Evolutionary conservation across 306 rosid species (phyloP), one percentile per base, ranked within the genome.

Genomic region (Trifolium fragiferum): DNA sequence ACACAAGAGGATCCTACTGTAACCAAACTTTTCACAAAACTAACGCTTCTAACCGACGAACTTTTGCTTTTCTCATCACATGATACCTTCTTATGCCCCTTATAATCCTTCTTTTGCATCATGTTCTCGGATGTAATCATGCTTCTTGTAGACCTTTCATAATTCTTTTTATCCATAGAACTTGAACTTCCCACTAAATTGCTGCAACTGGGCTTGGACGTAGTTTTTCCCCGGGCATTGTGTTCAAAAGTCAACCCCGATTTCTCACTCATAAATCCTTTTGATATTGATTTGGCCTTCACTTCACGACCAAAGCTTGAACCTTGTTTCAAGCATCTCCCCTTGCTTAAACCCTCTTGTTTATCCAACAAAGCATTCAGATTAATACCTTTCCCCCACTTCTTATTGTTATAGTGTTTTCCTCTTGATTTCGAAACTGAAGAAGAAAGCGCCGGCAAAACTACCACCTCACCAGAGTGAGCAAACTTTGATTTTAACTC

Each of bases 391-490:
- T 58, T 53, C 59, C 59, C 83, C 90, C 90, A 86, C 16, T 82
- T 89, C 83, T 89, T 87, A 76, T 61, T 77, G 49, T 33, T 86
- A 66, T 84, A 89, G 55, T 86, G 65, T 67, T 89, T 90, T 20
- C 98, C 98, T 85, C 96, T 90, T 9, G 95, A 87, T 72, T 79
- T 89, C 10, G 96, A 87, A 21, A 93, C 96, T 5, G 93, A 90
- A 7, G 76, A 47, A 12, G 92, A 90, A 83, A 87, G 87, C 65
- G 37, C 79, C 1, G 88, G 98, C 0, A 87, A 88, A 74, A 82
- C 59, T 72, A 13, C 27, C 60, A 64, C 84, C 55, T 90, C 86
- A 21, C 86, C 76, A 6, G 75, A 70, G 55, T 80, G 87, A 76
- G 84, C 81, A 82, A 90, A 87, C 49, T 82, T 90, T 61, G 72